Conservation (phyloP, 495 filamentous ascomycete genomes). For the Ascobolus immersus region DNA sequence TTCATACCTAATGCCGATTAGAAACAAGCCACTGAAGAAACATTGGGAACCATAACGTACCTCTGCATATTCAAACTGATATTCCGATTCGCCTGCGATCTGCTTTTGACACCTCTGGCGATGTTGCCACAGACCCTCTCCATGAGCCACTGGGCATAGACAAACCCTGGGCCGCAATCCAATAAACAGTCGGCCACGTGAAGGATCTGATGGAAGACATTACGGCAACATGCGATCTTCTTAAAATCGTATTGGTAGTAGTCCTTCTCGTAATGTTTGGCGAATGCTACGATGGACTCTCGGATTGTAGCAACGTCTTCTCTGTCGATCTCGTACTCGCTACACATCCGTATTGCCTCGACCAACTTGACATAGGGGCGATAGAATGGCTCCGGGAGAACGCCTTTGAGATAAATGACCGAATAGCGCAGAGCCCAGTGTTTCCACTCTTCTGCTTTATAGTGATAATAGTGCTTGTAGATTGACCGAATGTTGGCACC, state of each 20-base stretch:
- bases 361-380: constrained; percentile 1
- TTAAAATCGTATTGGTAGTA: constrained; percentile 1
- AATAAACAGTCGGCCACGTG: constrained; percentile 2
- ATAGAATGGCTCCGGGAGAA: constrained; percentile 2
- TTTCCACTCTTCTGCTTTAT: constrained; percentile 6
- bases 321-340: background rate
- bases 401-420: constrained; percentile 2
- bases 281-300: background rate
- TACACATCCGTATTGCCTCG: constrained; percentile 1
- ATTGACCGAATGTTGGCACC: constrained; percentile 1
- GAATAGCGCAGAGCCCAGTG: background rate
- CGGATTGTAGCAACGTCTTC: background rate
- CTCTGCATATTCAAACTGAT: too few species aligned
- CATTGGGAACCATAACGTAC: too few species aligned
- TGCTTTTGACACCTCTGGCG: background rate
- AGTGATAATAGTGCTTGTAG: constrained; percentile 1
- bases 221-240: constrained; percentile 1
- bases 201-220: constrained; percentile 4
- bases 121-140: constrained; percentile 5
- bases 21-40: too few species aligned
- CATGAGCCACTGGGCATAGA: constrained; percentile 6
- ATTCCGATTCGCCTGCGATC: constrained; percentile 2
- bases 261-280: constrained; percentile 2
- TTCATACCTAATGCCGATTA: too few species aligned
- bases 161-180: constrained; percentile 2